Evolutionary conservation across 2,329 filamentous ascomycete genomes (phyloP).

Genomic region (Fusarium decemcellulare): DNA sequence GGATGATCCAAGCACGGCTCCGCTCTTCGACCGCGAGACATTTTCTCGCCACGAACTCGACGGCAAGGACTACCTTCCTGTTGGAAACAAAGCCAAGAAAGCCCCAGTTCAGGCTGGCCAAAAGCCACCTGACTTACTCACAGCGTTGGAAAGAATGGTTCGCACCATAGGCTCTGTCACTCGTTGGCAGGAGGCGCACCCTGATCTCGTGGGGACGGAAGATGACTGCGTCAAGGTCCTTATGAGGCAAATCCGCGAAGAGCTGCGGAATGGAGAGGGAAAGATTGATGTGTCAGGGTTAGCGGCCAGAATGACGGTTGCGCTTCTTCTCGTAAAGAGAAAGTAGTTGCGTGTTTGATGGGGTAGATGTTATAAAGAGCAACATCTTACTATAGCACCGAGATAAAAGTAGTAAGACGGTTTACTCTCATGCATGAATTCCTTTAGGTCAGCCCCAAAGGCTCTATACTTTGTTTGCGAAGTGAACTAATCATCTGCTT

Average conservation of each 20-base stretch:
- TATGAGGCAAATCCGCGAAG: not conserved
- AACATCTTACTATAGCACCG: no score
- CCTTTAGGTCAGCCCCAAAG: no score
- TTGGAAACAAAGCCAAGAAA: no score
- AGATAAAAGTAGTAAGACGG: no score
- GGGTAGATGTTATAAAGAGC: no score
- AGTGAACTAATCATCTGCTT: no score
- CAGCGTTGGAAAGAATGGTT: not conserved
- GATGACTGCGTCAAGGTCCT: not conserved
- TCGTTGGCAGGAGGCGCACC: slow-evolving; percentile 17
- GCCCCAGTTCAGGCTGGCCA: no score
- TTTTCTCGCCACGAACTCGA: not conserved
- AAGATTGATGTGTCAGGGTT: not conserved
- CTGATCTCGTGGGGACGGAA: not conserved
- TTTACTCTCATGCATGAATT: no score
- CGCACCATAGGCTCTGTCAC: not conserved
- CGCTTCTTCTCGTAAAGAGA: slow-evolving; percentile 2
- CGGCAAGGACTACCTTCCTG: not conserved
- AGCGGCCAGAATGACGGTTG: not conserved
- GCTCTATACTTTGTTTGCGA: no score
- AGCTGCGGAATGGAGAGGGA: not conserved
- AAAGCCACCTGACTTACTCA: no score
- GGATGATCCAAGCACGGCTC: not conserved
- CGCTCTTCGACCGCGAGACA: not conserved
- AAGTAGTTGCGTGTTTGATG: not conserved